phyloP scores from a whole-genome alignment of 495 filamentous ascomycete genomes.

The Ramalina intermedia region DNA sequence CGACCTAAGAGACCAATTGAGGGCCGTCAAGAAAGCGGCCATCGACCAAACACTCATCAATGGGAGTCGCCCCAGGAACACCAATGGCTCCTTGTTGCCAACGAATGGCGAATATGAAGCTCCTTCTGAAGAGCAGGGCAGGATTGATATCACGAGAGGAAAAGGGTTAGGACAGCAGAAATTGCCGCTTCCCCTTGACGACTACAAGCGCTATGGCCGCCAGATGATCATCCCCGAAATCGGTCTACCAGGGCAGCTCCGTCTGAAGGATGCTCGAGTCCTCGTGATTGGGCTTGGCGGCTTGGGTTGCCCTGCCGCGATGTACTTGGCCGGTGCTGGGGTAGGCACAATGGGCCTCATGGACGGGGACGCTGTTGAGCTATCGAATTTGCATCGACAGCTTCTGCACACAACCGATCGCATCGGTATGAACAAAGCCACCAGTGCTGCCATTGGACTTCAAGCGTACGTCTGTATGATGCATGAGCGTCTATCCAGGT shows the following conservation, averaged over 20 bases:
- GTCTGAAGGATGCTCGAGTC: slow-evolving; percentile 52
- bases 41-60: background rate
- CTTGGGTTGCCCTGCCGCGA: slow-evolving; percentile 78
- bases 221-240: slow-evolving; percentile 85
- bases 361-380: slow-evolving; percentile 77
- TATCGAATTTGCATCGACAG: slow-evolving; percentile 87
- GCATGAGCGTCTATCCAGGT: background rate
- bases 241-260: slow-evolving; percentile 74
- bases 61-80: background rate
- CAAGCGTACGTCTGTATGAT: slow-evolving; percentile 29
- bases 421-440: slow-evolving; percentile 69
- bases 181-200: slow-evolving; percentile 23
- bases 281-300: slow-evolving; percentile 88
- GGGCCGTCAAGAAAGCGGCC: background rate
- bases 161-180: background rate
- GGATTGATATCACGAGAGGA: background rate
- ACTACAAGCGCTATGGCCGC: slow-evolving; percentile 76
- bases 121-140: background rate
- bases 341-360: slow-evolving; percentile 71
- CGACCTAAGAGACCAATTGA: background rate
- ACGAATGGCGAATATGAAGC: background rate
- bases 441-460: slow-evolving; percentile 58
- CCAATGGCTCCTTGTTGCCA: background rate
- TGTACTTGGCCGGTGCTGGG: slow-evolving; percentile 79
- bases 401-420: slow-evolving; percentile 57